Conservation (phyloP, 2,329 filamentous ascomycete genomes). For the Orbilia ellipsospora region DNA sequence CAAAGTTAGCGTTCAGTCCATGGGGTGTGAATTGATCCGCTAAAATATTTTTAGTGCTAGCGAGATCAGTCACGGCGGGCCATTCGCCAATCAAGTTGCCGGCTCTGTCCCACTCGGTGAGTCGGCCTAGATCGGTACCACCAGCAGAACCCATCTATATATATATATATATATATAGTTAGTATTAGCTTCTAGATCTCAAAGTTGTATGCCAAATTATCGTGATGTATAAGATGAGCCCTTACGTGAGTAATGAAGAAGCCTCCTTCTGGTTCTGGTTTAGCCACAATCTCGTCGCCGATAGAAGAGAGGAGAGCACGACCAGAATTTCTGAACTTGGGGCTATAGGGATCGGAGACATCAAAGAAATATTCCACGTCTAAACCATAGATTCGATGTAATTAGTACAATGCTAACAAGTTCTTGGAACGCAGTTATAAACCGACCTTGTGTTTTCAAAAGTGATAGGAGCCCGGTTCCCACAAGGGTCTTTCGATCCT, state of each 20-base stretch:
- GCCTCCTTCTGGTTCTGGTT: slow-evolving; percentile 71
- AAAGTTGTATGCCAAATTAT: no score
- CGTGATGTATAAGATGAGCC: no score
- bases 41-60: slow-evolving; percentile 69
- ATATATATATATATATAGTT: no score
- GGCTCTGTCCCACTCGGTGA: slow-evolving; percentile 71
- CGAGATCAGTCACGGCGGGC: slow-evolving; percentile 67
- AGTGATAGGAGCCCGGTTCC: slow-evolving; percentile 71
- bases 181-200: no score
- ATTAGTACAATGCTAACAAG: not conserved
- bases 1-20: slow-evolving; percentile 70
- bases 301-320: slow-evolving; percentile 71
- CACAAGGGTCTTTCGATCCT: slow-evolving; percentile 70
- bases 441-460: slow-evolving; percentile 67
- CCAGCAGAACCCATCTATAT: slow-evolving; percentile 63
- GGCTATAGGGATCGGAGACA: slow-evolving; percentile 69
- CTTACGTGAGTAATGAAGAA: slow-evolving; percentile 59
- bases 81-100: slow-evolving; percentile 73
- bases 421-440: not conserved
- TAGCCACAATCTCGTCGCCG: slow-evolving; percentile 72
- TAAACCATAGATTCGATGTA: not conserved
- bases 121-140: slow-evolving; percentile 70
- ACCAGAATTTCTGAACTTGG: slow-evolving; percentile 71
- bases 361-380: slow-evolving; percentile 69
- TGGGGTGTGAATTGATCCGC: slow-evolving; percentile 72